Evolutionary conservation across 345 rosid species (phyloP), one percentile per base, ranked within the genome.

Genomic region (Erysimum cheiranthoides): DNA sequence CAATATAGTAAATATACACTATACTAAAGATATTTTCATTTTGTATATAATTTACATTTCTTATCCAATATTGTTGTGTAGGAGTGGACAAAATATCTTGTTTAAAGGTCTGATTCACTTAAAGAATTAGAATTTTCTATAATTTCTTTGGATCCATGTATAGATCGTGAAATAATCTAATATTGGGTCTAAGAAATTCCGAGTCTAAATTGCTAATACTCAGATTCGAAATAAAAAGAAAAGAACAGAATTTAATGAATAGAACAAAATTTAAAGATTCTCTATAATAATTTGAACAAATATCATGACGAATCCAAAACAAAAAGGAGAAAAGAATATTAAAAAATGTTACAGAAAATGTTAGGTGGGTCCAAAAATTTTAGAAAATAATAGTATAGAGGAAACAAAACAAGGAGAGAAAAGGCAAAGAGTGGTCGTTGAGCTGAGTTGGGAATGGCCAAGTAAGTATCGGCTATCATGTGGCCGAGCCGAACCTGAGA

Each of bases 401-500:
- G 17, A 13, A 58, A 57, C 1, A 77, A 2, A 38, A 77, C 7
- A 54, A 70, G 9, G 61, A 53, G 8, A 58, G 28, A 77, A 49
- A 72, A 14, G 59, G 39, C 16, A 57, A 63, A 45, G 50, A 39
- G 38, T 17, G 62, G 28, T 18, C 71, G 77, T 30, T n/a, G 69
- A 9, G 70, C 62, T 27, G 80, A 65, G 47, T n/a, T 77, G 8
- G 76, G 72, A 64, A 77, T 71, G 25, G 54, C 68, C 21, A 84
- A 78, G 73, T 83, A 92, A 18, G 89, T 85, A 12, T 77, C 79
- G 3, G 89, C 90, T 78, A 94, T 59, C 88, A 77, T 87, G 42
- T 75, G 80, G 11, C 97, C 97, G 3, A 90, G 81, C 75, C 71
- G 85, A 28, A 89, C 95, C 83, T 90, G 91, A 32, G 91, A 70